phyloP scores from a whole-genome alignment of 1,284 basidiomycete genomes.

The Irpex rosettiformis region DNA sequence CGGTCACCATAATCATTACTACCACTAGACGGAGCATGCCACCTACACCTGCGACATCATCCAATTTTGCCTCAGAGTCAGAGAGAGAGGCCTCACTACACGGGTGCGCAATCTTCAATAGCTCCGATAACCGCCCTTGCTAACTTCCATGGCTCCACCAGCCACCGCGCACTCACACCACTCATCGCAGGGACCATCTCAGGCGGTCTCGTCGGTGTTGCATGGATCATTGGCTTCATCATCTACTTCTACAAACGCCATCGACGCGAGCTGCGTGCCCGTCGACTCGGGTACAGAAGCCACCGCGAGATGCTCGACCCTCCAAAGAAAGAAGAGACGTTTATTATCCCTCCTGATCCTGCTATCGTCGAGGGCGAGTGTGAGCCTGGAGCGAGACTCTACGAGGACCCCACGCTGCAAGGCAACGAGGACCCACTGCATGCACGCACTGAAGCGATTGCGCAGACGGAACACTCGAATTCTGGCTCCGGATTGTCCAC shows the following conservation, averaged over 20 bases:
- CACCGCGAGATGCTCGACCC: slow-evolving; percentile 30
- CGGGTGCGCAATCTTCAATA: not conserved
- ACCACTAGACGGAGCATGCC: not conserved
- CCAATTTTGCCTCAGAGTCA: not conserved
- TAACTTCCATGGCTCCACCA: slow-evolving; percentile 21
- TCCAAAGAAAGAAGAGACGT: slow-evolving; percentile 31
- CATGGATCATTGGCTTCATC: slow-evolving; percentile 41
- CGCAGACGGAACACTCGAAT: slow-evolving; percentile 11
- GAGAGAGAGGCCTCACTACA: not conserved
- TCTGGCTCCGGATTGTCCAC: not conserved
- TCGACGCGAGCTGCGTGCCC: slow-evolving; percentile 26
- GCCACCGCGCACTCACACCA: slow-evolving; percentile 56
- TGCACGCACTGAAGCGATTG: slow-evolving; percentile 36
- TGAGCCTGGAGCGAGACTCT: slow-evolving; percentile 40
- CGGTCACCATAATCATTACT: not conserved
- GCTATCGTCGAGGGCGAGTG: slow-evolving; percentile 51
- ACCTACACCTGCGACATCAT: not conserved
- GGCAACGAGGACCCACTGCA: slow-evolving; percentile 16
- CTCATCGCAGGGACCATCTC: slow-evolving; percentile 62
- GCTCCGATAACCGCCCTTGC: not conserved
- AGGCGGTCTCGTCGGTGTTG: slow-evolving; percentile 46
- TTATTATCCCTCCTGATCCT: slow-evolving; percentile 65
- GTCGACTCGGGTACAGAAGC: slow-evolving; percentile 25
- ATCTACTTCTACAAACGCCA: slow-evolving; percentile 34
- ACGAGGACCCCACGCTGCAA: slow-evolving; percentile 25